A percentile compares a stretch with the other conserved stretches of the same genome.
These are phyloP conservation scores for Coemansia javaensis DNA, from an alignment of 192 early-diverging fungal species.

Conservation along the genomic window DNA sequence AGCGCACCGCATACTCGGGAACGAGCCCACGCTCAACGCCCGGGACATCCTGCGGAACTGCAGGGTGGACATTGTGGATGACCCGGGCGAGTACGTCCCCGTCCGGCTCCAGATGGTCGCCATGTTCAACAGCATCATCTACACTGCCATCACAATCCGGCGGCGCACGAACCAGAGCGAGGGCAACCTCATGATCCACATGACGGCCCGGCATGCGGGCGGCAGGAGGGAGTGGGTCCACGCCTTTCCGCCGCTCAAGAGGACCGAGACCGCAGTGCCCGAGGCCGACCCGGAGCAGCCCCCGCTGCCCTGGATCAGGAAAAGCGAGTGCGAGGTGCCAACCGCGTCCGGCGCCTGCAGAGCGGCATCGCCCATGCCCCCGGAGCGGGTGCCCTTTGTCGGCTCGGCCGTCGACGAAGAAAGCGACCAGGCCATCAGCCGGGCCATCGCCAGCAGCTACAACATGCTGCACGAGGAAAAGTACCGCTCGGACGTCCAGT, in stretches of 20 bases:
- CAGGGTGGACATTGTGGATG: background rate
- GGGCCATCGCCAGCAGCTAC: slow-evolving; percentile 11
- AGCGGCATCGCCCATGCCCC: no score
- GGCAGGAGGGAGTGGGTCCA: slow-evolving; percentile 41
- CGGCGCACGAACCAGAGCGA: no score
- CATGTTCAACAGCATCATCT: slow-evolving; percentile 17
- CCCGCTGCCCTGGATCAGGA: slow-evolving; percentile 25
- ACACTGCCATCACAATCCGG: slow-evolving; percentile 11
- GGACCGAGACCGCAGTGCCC: no score
- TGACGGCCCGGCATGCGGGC: slow-evolving; percentile 25
- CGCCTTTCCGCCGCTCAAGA: no score
- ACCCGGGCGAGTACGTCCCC: slow-evolving; percentile 22
- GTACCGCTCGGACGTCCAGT: slow-evolving; percentile 17
- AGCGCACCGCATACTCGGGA: slow-evolving; percentile 11
- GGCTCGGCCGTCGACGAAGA: slow-evolving; percentile 19
- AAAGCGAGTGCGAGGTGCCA: background rate
- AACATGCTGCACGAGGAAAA: slow-evolving; percentile 6
- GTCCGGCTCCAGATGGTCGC: slow-evolving; percentile 27
- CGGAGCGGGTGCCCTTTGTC: background rate
- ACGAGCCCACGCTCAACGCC: slow-evolving; percentile 12
- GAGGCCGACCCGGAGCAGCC: background rate
- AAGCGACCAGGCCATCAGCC: slow-evolving; percentile 15
- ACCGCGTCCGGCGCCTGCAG: background rate
- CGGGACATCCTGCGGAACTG: slow-evolving; percentile 13
- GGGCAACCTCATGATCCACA: background rate